These are phyloP conservation scores for Murraya koenigii DNA, from an alignment of 345 rosid genomes.

Conservation along the genomic window DNA sequence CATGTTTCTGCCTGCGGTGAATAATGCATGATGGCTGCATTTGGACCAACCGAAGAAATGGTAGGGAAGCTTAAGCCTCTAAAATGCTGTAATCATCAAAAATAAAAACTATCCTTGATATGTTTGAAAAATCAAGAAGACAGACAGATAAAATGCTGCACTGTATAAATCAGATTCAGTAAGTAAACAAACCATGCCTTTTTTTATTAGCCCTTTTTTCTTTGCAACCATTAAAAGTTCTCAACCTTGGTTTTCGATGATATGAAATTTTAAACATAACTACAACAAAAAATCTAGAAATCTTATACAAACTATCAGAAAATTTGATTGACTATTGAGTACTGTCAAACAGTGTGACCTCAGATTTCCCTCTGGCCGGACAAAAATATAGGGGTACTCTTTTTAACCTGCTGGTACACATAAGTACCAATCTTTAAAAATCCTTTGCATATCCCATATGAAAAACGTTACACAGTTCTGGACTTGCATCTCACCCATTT, in stretches of 20 bases:
- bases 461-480: neutral
- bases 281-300: neutral
- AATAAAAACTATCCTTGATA: neutral
- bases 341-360: neutral
- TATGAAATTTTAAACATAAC: neutral
- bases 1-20: constrained; percentile 68
- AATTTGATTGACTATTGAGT: neutral
- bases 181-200: neutral
- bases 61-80: constrained; percentile 97
- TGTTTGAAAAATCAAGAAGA: neutral
- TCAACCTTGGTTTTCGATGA: neutral
- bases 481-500: neutral
- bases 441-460: neutral
- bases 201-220: neutral
- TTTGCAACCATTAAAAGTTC: neutral
- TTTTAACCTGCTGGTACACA: too few species aligned
- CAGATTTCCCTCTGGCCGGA: neutral
- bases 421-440: neutral
- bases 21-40: constrained; percentile 94
- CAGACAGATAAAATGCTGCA: neutral
- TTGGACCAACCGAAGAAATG: constrained; percentile 91
- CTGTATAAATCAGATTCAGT: neutral
- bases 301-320: neutral
- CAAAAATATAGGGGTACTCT: too few species aligned
- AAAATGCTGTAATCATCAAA: constrained; percentile 63